These are phyloP conservation scores for Termitomyces titanicus DNA, from an alignment of 768 basidiomycete genomes.

Conservation along the genomic window DNA sequence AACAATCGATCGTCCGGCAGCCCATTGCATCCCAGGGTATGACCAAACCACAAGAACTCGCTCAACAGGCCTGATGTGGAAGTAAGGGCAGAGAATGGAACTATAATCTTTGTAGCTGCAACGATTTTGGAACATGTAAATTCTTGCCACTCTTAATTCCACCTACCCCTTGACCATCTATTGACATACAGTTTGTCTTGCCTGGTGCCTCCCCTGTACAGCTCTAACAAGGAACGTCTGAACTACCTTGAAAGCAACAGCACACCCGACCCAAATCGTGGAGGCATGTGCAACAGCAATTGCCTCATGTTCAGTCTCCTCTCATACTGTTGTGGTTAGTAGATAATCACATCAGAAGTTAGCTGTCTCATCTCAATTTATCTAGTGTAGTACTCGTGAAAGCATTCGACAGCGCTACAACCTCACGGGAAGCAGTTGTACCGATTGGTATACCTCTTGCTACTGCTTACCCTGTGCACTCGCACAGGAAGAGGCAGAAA, in stretches of 20 bases:
- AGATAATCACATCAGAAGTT: too few species aligned
- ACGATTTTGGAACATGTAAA: slow-evolving; percentile 19
- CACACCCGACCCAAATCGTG: slow-evolving; percentile 32
- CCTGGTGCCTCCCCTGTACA: slow-evolving; percentile 35
- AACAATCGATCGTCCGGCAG: slow-evolving; percentile 8
- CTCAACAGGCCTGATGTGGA: slow-evolving; percentile 22
- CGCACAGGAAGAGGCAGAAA: slow-evolving; percentile 37
- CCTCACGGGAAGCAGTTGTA: slow-evolving; percentile 30
- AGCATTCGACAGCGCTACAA: slow-evolving; percentile 31
- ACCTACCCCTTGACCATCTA: not conserved
- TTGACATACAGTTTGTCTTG: slow-evolving; percentile 18
- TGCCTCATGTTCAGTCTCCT: too few species aligned
- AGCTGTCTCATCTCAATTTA: too few species aligned
- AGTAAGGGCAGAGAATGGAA: slow-evolving; percentile 27
- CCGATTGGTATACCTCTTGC: slow-evolving; percentile 28
- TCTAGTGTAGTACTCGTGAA: not conserved
- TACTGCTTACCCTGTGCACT: slow-evolving; percentile 41
- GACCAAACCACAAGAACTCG: slow-evolving; percentile 21
- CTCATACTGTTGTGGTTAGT: too few species aligned
- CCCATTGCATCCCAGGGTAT: slow-evolving; percentile 18
- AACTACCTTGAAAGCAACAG: slow-evolving; percentile 27
- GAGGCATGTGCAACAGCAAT: slow-evolving; percentile 24
- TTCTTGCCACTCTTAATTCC: not conserved
- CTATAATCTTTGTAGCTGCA: slow-evolving; percentile 21
- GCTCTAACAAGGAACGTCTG: slow-evolving; percentile 30